Percentiles rank a stretch among this genome's conserved stretches.
Conservation (phyloP, 495 filamentous ascomycete genomes). For the Staphylotrichum tortipilum region DNA sequence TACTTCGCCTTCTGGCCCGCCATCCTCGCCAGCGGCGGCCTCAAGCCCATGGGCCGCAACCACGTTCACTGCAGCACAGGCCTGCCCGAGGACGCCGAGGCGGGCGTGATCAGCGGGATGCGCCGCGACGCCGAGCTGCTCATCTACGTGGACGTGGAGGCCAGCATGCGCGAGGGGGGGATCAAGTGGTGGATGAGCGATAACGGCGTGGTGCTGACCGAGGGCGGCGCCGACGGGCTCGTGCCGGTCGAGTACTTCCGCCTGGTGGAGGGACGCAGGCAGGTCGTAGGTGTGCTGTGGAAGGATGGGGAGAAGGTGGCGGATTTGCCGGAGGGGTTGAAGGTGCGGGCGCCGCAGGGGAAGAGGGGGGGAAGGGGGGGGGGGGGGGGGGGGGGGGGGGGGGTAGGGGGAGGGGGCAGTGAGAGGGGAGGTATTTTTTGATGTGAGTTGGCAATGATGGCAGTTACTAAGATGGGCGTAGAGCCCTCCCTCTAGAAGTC, state of each 20-base stretch:
- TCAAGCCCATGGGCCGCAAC: constrained; percentile 70
- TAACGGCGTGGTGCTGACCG: constrained; percentile 64
- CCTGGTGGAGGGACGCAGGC: constrained; percentile 50
- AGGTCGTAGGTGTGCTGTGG: constrained; percentile 57
- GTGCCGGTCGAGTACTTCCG: constrained; percentile 37
- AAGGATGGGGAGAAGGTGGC: constrained; percentile 52
- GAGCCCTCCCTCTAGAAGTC: too few species aligned
- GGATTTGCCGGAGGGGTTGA: constrained; percentile 43
- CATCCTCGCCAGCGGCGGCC: constrained; percentile 64
- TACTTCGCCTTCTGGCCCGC: constrained; percentile 64
- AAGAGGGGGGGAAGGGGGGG: constrained; percentile 34
- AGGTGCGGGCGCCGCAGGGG: constrained; percentile 35
- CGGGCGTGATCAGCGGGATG: constrained; percentile 76
- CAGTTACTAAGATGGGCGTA: too few species aligned
- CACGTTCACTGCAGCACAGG: constrained; percentile 83
- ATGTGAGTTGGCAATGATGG: too few species aligned
- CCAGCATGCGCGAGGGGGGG: constrained; percentile 52
- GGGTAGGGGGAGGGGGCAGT: constrained; percentile 6
- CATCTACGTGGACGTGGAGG: constrained; percentile 67
- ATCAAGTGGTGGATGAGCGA: constrained; percentile 78
- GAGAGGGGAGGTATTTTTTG: too few species aligned
- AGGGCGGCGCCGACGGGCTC: constrained; percentile 39
- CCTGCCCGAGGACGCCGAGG: constrained; percentile 37
- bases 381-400: constrained; percentile 15
- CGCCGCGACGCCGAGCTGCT: constrained; percentile 66